Conservation (phyloP, 2,329 filamentous ascomycete species). For the Berkeleyomyces basicola region DNA sequence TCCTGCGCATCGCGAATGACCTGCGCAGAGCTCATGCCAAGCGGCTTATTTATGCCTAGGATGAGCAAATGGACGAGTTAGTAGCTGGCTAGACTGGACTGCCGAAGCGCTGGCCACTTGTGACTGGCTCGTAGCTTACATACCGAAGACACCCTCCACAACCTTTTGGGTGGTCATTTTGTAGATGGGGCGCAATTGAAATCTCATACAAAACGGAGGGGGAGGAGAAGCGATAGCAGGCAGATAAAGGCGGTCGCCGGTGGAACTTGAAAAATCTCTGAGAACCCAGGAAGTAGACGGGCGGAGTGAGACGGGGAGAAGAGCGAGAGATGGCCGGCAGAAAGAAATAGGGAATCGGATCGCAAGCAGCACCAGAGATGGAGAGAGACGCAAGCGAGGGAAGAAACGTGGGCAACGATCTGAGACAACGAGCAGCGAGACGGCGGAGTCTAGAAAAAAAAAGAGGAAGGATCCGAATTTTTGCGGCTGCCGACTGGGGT, state of each 20-base stretch:
- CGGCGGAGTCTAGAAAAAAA: not conserved
- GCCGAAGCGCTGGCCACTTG: not conserved
- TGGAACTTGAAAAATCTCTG: conserved; percentile 18
- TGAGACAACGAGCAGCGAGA: not conserved
- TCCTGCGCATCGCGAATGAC: conserved; percentile 76
- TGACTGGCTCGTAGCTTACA: conserved; percentile 15
- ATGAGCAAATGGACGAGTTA: not conserved
- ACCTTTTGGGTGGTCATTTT: conserved; percentile 38
- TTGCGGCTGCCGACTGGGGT: not conserved
- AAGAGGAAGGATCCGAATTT: not conserved
- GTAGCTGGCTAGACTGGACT: not conserved
- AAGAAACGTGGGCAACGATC: not conserved
- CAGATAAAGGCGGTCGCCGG: not conserved
- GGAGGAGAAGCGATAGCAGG: not conserved
- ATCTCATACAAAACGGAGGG: conserved; percentile 2
- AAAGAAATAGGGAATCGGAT: not conserved
- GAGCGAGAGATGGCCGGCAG: not conserved
- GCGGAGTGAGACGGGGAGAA: not conserved
- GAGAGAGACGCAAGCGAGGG: not conserved
- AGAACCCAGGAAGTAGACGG: not conserved
- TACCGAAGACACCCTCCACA: conserved; percentile 43
- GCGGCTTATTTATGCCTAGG: conserved; percentile 81
- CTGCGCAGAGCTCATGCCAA: conserved; percentile 73
- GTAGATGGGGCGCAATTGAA: conserved; percentile 16
- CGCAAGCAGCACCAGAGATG: not conserved